Evolutionary conservation across 2,329 filamentous ascomycete genomes (phyloP).

Genomic region (Fusarium hostae): DNA sequence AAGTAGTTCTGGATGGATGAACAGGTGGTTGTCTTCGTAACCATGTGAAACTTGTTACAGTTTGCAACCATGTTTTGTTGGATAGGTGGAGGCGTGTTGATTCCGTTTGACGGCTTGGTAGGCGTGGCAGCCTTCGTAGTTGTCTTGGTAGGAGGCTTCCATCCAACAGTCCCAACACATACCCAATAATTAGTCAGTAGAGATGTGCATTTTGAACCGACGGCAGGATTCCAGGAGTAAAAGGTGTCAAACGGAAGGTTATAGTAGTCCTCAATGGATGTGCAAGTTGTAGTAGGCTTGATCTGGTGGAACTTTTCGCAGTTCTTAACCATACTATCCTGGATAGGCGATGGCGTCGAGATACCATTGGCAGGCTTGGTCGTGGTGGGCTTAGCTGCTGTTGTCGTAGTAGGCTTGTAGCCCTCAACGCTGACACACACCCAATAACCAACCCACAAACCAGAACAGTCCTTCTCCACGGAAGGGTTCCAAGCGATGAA

Average conservation of each 20-base stretch:
- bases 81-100: neutral
- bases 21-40: neutral
- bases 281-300: neutral
- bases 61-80: neutral
- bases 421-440: neutral
- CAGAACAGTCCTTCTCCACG: neutral
- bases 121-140: neutral
- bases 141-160: neutral
- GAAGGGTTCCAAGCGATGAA: neutral
- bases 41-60: neutral
- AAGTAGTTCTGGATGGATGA: neutral
- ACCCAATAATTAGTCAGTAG: neutral
- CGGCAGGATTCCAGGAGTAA: too few relatives aligned
- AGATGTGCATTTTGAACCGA: neutral
- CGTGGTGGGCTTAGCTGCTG: neutral
- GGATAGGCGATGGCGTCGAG: neutral
- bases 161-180: neutral
- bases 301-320: neutral
- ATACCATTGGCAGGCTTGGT: neutral
- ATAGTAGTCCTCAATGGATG: neutral
- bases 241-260: too few relatives aligned
- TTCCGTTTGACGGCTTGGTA: neutral
- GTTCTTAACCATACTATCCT: neutral
- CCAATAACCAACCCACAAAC: neutral
- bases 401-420: neutral